Evolutionary conservation across 177 flowering plant genomes (phyloP).

Genomic region (Vitis hybrid): DNA sequence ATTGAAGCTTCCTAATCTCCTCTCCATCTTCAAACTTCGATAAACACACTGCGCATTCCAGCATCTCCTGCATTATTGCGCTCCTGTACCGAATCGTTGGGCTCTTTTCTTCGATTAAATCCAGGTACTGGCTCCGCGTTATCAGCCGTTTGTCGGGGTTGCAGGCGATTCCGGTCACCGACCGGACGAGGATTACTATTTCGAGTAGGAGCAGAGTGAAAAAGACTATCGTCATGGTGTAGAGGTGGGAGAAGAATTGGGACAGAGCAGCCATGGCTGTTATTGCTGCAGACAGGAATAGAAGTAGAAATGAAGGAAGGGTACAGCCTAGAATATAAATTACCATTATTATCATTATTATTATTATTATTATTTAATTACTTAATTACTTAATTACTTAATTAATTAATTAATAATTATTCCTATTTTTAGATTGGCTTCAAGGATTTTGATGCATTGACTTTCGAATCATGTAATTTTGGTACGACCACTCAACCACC

Average conservation of each 20-base stretch:
- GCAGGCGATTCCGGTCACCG: conserved; percentile 9
- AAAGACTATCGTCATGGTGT: conserved; percentile 35
- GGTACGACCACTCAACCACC: no score
- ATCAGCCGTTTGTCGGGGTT: conserved; percentile 6
- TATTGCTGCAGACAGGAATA: background rate
- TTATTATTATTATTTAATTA: no score
- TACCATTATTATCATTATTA: no score
- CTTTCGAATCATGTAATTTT: no score
- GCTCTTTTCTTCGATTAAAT: conserved; percentile 25
- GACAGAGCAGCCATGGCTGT: conserved; percentile 34
- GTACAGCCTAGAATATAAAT: no score
- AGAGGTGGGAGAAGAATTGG: conserved; percentile 33
- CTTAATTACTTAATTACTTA: no score
- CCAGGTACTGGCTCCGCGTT: conserved; percentile 21
- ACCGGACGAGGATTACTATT: conserved; percentile 25
- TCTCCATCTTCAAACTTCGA: conserved; percentile 40
- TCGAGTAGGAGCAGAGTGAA: conserved; percentile 39
- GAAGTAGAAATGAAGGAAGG: no score
- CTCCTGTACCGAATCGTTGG: conserved; percentile 23
- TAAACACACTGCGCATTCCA: conserved; percentile 33
- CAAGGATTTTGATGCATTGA: no score
- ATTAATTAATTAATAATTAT: no score
- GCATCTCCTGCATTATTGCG: background rate
- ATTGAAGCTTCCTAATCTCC: conserved; percentile 32
- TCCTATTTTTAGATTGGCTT: no score